Evolutionary conservation across 2,329 filamentous ascomycete species (phyloP), one percentile per base, ranked within the genome.

Genomic region (Hypocreales sp.): DNA sequence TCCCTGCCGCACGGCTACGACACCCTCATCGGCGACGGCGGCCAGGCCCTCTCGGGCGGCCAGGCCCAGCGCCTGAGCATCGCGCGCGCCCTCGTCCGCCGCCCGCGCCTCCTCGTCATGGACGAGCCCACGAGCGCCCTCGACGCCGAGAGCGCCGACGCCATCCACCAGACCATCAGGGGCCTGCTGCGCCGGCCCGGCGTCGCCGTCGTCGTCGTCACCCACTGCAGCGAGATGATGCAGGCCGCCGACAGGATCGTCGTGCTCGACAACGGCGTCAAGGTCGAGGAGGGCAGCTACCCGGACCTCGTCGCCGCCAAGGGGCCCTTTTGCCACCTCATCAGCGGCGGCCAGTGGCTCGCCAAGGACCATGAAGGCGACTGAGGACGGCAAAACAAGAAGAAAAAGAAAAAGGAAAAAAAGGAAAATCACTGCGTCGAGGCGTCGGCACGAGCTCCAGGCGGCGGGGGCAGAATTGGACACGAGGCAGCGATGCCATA

Each of bases 161-260:
- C 64, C 2, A 65, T 94, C 4, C 60, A 79, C 9, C 52, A 64
- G 7, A 76, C 76, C 0, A 60, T 92, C 22, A 49, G 48, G 20
- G 43, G 44, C 0, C 50, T 90, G 2, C 55, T 75, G 9, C 34
- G 39, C 1, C 14, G 27, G 14, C 2, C 27, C 8, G 57, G 55
- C 0, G 65, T 82, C 48, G 79, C 79, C 0, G 70, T 92, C 0
- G 60, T 94, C 11, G 64, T 92, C 15, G 76, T 92, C 21, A 93
- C 84, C 26, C 87, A 94, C 51, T 70, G 66, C 31, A 61, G 59
- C 34, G 77, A 87, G 43, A 92, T 93, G 82, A 94, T 95, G 80
- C 63, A 65, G 31, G 67, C 81, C 32, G 79, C 78, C 1, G 74
- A 83, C 45, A 61, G 68, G 24, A 58, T 94, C 7, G 59, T 87